phyloP scores from a whole-genome alignment of 1,139 yeast genomes.

The Candida albicans region DNA sequence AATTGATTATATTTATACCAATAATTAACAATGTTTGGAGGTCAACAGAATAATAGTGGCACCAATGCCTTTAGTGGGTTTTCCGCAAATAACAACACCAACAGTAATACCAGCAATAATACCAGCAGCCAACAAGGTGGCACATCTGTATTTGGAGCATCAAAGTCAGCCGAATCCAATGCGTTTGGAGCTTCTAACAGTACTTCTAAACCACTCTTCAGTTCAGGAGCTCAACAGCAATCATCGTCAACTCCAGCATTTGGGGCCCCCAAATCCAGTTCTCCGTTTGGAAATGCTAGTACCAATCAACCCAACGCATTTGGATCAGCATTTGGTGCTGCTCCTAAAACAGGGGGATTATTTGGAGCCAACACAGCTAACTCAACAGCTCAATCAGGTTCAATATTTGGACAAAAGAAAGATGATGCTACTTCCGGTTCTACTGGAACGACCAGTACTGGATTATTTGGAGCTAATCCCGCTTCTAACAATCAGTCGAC shows the following conservation, averaged over 20 bases:
- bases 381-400: constrained; percentile 15
- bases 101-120: constrained; percentile 8
- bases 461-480: constrained; percentile 13
- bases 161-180: constrained; percentile 20
- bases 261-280: constrained; percentile 10
- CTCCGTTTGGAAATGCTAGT: constrained; percentile 7
- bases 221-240: constrained; percentile 5
- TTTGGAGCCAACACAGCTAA: constrained; percentile 27
- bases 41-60: background rate
- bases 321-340: constrained; percentile 22
- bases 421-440: constrained; percentile 13
- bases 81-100: constrained; percentile 7
- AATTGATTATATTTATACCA: background rate
- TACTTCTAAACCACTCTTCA: background rate
- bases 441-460: background rate
- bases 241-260: constrained; percentile 5
- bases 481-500: background rate
- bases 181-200: constrained; percentile 12
- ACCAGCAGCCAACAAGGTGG: background rate
- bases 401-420: constrained; percentile 19
- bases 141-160: constrained; percentile 10
- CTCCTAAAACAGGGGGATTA: constrained; percentile 14
- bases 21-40: constrained; percentile 7
- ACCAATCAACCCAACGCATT: constrained; percentile 8
- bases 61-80: constrained; percentile 10